Conservation (phyloP, 192 early-diverging fungal species). For the Phlyctochytrium planicorne region DNA sequence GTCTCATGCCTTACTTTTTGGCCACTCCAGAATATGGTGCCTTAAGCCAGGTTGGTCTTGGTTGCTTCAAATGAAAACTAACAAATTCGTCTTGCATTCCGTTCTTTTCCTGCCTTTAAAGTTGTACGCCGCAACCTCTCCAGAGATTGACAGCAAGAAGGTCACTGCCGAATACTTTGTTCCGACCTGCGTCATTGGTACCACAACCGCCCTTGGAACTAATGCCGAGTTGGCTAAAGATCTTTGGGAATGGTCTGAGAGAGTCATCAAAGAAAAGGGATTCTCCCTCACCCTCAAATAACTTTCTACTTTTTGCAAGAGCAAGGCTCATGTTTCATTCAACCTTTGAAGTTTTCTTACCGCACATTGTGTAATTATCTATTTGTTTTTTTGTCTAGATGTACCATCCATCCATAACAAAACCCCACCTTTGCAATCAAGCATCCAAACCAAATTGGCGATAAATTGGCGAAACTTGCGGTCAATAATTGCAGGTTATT, state of each 20-base stretch:
- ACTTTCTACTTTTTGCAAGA: no score
- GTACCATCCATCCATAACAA: no score
- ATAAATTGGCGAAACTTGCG: no score
- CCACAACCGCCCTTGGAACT: slow-evolving; percentile 10
- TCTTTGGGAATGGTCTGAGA: slow-evolving; percentile 42
- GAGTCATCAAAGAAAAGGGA: slow-evolving; percentile 19
- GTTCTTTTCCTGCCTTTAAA: neutral
- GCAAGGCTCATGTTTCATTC: no score
- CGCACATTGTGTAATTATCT: no score
- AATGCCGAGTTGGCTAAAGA: slow-evolving; percentile 32
- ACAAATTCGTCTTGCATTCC: neutral
- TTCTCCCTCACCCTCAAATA: slow-evolving; percentile 1
- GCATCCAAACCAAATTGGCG: no score
- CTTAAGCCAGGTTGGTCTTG: slow-evolving; percentile 13
- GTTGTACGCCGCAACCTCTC: slow-evolving; percentile 28
- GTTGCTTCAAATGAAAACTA: no score
- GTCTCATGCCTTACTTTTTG: slow-evolving; percentile 3
- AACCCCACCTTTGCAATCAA: no score
- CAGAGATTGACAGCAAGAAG: slow-evolving; percentile 21
- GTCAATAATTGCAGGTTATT: no score
- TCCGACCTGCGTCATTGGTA: slow-evolving; percentile 6
- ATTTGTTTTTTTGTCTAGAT: no score
- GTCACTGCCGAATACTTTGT: slow-evolving; percentile 21
- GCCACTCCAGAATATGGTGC: slow-evolving; percentile 21
- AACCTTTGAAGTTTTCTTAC: no score